Evolutionary conservation across 768 basidiomycete species (phyloP).

Genomic region (Suillus subaureus): DNA sequence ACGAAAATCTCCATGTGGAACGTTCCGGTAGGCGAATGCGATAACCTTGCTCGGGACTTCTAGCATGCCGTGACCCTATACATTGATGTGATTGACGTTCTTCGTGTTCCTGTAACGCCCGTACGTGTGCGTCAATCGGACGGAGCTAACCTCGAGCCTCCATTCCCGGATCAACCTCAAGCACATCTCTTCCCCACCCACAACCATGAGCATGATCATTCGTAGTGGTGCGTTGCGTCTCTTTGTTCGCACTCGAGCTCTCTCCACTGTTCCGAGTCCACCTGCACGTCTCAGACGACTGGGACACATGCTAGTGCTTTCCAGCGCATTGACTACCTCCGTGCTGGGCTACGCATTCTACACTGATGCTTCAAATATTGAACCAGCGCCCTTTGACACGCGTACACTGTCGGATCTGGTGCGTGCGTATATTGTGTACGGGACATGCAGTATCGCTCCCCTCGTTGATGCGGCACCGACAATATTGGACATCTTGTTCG

Average conservation of each 20-base stretch:
- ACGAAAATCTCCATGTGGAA: background rate
- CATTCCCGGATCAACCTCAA: background rate
- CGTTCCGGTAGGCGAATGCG: background rate
- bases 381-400: background rate
- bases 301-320: background rate
- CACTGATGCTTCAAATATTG: background rate
- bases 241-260: background rate
- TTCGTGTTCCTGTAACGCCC: background rate
- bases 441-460: conserved; percentile 73
- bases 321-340: conserved; percentile 1
- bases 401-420: conserved; percentile 2
- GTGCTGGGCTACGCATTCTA: background rate
- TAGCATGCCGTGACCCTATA: background rate
- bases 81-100: background rate
- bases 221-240: background rate
- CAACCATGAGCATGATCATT: background rate
- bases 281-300: background rate
- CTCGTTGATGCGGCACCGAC: conserved; percentile 77
- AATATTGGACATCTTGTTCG: conserved; percentile 54
- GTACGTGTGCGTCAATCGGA: background rate
- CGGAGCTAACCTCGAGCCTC: background rate
- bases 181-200: background rate
- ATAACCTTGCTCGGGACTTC: background rate
- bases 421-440: conserved; percentile 81
- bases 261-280: background rate